Percentiles rank a stretch among this genome's conserved stretches.
Evolutionary conservation across 2,329 filamentous ascomycete species (phyloP).

Genomic region (Colletotrichum gigasporum): DNA sequence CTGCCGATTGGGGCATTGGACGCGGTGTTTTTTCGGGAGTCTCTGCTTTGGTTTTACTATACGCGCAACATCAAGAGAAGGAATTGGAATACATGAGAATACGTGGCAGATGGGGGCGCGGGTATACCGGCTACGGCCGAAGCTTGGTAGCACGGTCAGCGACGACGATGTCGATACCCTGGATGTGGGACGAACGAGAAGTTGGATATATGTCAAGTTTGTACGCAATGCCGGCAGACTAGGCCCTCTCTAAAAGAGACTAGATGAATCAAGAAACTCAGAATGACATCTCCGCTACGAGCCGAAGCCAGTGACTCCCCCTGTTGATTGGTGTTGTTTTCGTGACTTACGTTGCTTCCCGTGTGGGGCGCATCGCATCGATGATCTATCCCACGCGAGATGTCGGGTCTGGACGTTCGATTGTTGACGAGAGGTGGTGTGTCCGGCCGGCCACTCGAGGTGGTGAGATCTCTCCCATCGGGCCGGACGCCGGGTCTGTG

Average conservation of each 20-base stretch:
- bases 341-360: too few relatives aligned
- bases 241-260: neutral
- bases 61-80: constrained; percentile 22
- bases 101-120: neutral
- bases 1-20: constrained; percentile 20
- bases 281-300: neutral
- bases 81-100: constrained; percentile 9
- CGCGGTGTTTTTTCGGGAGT: constrained; percentile 18
- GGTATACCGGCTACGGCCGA: constrained; percentile 16
- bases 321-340: too few relatives aligned
- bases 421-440: too few relatives aligned
- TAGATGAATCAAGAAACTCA: constrained; percentile 5
- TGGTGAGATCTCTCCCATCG: too few relatives aligned
- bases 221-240: constrained; percentile 12
- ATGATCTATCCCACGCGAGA: too few relatives aligned
- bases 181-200: constrained; percentile 5
- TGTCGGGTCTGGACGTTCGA: too few relatives aligned
- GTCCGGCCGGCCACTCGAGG: too few relatives aligned
- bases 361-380: too few relatives aligned
- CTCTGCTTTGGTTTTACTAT: neutral
- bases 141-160: neutral
- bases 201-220: neutral
- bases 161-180: neutral
- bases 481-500: too few relatives aligned
- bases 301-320: too few relatives aligned